Base-by-base conservation (phyloP, 2,329 filamentous ascomycete genomes). In the Fonsecaea pugnacius region DNA sequence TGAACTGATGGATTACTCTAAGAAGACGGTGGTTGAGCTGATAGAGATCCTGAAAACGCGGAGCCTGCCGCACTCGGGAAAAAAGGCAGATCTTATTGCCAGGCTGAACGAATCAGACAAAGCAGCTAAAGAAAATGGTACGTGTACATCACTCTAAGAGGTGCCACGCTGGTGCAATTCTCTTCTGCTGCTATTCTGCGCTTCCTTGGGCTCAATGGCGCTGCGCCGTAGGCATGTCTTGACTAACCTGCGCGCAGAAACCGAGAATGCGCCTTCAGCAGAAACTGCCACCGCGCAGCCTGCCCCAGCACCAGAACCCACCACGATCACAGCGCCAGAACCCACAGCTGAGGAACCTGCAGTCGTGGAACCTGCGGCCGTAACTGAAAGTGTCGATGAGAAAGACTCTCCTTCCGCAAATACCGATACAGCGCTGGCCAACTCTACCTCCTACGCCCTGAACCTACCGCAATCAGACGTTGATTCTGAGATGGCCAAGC, bases 1-100 rank as follows among this genome's bases (percentile, higher is more conserved):
- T 33, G 35, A 43, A 18, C 59, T 71, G 70, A 58, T 76, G 64
- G 79, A 82, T 65, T 83, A 83, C 75, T 73, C 75, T 66, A 82
- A 81, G 69, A 81, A 82, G 72, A 83, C 80, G 58, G 80, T 81
- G 60, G 79, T 78, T 18, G 80, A 83, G 66, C 73, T 83, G 48
- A 73, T 79, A 64, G 80, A 82, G 67, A 79, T 83, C 40, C 78
- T 83, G 64, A 83, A 82, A 70, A 73, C 77, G 24, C 79, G 80
- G 46, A 77, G 74, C n/a, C 75, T 83, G 43, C 75, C 79, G 6
- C 77, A 80, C 70, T 79, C 77, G 2, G 80, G 80, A 63, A 82
- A 82, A 69, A 83, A 83, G 70, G 80, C 80, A 21, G 80, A 83
- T 4, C 74, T 83, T 61, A 75, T 83, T 50, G 77, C 79, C 53